These are phyloP conservation scores for Bertia moriformis DNA, from an alignment of 2,329 filamentous ascomycete species.

Conservation along the genomic window DNA sequence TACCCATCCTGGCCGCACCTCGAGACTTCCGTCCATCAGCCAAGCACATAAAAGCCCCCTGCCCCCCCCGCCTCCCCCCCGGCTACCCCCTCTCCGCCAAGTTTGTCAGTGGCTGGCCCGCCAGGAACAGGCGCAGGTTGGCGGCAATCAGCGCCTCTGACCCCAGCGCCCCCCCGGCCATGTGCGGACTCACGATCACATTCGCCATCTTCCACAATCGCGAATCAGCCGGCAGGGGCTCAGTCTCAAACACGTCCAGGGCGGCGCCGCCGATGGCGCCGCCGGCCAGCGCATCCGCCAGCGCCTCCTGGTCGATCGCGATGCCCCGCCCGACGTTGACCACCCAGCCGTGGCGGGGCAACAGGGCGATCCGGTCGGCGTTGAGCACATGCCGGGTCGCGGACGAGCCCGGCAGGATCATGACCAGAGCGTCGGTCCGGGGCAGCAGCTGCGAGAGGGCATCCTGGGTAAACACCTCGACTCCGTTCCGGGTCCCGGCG, in stretches of 20 bases:
- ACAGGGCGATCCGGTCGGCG: constrained; percentile 30
- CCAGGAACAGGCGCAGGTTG: constrained; percentile 44
- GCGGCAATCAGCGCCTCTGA: constrained; percentile 42
- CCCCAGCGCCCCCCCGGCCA: constrained; percentile 46
- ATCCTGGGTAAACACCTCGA: constrained; percentile 41
- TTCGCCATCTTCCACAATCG: constrained; percentile 35
- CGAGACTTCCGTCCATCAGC: too few species aligned
- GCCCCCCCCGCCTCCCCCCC: too few species aligned
- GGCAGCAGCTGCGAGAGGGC: constrained; percentile 34
- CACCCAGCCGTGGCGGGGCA: constrained; percentile 42
- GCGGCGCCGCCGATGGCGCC: constrained; percentile 30
- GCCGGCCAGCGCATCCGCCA: constrained; percentile 26
- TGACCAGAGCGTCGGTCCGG: constrained; percentile 48
- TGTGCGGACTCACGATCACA: constrained; percentile 37
- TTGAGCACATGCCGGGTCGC: constrained; percentile 40
- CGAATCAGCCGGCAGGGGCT: constrained; percentile 18
- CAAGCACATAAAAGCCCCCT: too few species aligned
- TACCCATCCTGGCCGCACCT: too few species aligned
- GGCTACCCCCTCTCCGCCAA: too few species aligned
- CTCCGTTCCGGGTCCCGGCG: constrained; percentile 39
- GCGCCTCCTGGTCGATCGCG: constrained; percentile 30
- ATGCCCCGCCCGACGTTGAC: constrained; percentile 36
- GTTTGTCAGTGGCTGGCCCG: constrained; percentile 45
- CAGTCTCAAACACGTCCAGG: constrained; percentile 28
- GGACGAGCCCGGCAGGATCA: constrained; percentile 47